These are phyloP conservation scores for Blastomyces percursus DNA, from an alignment of 2,329 filamentous ascomycete species.

Conservation along the genomic window DNA sequence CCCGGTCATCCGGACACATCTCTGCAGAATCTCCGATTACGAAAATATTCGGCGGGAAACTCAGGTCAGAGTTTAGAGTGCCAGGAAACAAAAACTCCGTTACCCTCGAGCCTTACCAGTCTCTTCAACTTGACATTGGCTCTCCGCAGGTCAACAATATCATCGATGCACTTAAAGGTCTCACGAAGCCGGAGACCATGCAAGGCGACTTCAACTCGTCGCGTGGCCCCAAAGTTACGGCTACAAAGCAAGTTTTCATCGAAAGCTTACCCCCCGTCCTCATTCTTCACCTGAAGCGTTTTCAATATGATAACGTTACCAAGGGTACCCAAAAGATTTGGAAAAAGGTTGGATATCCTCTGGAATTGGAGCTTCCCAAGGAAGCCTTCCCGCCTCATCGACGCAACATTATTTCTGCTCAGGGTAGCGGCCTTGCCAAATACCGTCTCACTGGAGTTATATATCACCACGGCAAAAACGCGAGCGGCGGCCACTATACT, in stretches of 20 bases:
- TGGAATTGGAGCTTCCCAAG: constrained; percentile 86
- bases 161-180: constrained; percentile 71
- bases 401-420: constrained; percentile 52
- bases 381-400: constrained; percentile 74
- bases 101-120: constrained; percentile 86
- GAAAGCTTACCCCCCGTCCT: constrained; percentile 83
- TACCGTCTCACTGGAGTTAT: constrained; percentile 84
- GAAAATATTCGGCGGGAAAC: constrained; percentile 85
- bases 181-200: constrained; percentile 74
- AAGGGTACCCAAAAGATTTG: constrained; percentile 89
- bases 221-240: constrained; percentile 62
- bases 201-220: constrained; percentile 75
- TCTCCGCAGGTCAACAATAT: constrained; percentile 80
- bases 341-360: constrained; percentile 93
- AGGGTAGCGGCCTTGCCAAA: constrained; percentile 61
- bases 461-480: constrained; percentile 96
- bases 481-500: constrained; percentile 91
- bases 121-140: constrained; percentile 88
- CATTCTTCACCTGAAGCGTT: constrained; percentile 91
- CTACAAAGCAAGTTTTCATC: constrained; percentile 91
- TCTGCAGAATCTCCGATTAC: constrained; percentile 71
- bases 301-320: constrained; percentile 81
- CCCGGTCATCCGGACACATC: constrained; percentile 68
- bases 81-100: constrained; percentile 82
- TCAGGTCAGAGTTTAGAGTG: constrained; percentile 80